Conservation (phyloP, 345 rosid species). For the Salix brachista region DNA sequence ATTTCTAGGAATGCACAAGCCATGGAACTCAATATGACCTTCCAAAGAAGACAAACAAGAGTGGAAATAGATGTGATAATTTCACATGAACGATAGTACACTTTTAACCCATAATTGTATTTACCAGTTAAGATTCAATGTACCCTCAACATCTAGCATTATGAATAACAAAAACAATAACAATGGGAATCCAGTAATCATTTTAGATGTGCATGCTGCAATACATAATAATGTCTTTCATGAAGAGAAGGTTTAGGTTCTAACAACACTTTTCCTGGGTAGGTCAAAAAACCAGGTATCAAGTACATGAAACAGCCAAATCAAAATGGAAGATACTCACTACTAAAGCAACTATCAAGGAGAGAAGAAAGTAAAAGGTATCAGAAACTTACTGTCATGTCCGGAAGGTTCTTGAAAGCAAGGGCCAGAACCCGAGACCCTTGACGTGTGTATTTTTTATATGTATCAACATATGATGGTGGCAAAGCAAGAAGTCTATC, state of each 20-base stretch:
- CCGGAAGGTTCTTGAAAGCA: constrained; percentile 89
- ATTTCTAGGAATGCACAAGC: background rate
- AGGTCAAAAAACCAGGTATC: background rate
- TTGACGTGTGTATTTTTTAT: constrained; percentile 89
- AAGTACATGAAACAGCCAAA: background rate
- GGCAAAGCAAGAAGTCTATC: constrained; percentile 79
- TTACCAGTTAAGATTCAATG: background rate
- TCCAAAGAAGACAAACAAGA: background rate
- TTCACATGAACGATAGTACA: background rate
- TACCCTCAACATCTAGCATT: background rate
- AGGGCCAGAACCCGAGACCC: constrained; percentile 99
- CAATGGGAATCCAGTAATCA: background rate
- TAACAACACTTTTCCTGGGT: background rate
- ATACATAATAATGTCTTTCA: background rate
- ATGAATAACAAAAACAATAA: background rate
- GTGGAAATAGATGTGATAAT: background rate
- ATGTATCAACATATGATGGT: constrained; percentile 64
- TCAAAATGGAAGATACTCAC: background rate
- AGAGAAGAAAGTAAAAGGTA: background rate
- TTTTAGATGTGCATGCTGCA: background rate
- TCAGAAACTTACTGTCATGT: constrained; percentile 71
- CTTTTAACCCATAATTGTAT: background rate
- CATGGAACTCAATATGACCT: background rate
- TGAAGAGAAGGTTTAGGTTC: background rate
- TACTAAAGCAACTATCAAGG: background rate